Percentiles rank a stretch among this genome's conserved stretches.
phyloP scores from a whole-genome alignment of 768 basidiomycete genomes.

The Dendrothele bispora region DNA sequence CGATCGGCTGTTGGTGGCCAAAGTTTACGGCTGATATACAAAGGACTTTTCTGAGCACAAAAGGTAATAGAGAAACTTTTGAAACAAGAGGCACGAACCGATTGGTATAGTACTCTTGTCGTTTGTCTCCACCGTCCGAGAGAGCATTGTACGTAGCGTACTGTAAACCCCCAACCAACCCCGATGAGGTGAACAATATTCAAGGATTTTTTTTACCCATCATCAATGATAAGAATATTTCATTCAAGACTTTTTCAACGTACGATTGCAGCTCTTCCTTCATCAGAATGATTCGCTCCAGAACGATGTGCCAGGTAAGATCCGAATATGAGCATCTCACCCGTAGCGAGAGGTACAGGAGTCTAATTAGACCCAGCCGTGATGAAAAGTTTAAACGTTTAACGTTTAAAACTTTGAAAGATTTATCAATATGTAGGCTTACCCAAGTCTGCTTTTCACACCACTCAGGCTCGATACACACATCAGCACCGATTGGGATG shows the following conservation, averaged over 20 bases:
- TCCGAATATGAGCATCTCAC: constrained; percentile 14
- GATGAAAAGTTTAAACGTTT: neutral
- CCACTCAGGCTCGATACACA: constrained; percentile 11
- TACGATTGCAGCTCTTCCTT: constrained; percentile 16
- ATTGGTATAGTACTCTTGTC: constrained; percentile 10
- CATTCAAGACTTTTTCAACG: neutral
- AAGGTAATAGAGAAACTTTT: neutral
- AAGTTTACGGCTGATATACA: constrained; percentile 9
- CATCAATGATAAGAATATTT: neutral
- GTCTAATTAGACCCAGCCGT: neutral
- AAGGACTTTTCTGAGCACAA: neutral
- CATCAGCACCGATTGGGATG: constrained; percentile 11
- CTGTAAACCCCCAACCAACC: neutral
- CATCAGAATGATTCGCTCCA: constrained; percentile 7
- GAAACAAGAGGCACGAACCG: neutral
- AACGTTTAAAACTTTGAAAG: neutral
- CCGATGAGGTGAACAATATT: neutral
- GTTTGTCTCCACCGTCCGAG: constrained; percentile 10
- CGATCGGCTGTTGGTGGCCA: constrained; percentile 16
- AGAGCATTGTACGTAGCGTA: constrained; percentile 14
- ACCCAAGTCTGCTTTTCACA: constrained; percentile 12
- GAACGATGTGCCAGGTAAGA: constrained; percentile 18
- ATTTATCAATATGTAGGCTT: neutral
- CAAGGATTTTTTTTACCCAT: too few relatives aligned
- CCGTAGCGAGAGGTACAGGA: constrained; percentile 9